A percentile compares a stretch with the other conserved stretches of the same genome.
Evolutionary conservation across 1,284 basidiomycete genomes (phyloP).

Genomic region (Apiotrichum porosum): DNA sequence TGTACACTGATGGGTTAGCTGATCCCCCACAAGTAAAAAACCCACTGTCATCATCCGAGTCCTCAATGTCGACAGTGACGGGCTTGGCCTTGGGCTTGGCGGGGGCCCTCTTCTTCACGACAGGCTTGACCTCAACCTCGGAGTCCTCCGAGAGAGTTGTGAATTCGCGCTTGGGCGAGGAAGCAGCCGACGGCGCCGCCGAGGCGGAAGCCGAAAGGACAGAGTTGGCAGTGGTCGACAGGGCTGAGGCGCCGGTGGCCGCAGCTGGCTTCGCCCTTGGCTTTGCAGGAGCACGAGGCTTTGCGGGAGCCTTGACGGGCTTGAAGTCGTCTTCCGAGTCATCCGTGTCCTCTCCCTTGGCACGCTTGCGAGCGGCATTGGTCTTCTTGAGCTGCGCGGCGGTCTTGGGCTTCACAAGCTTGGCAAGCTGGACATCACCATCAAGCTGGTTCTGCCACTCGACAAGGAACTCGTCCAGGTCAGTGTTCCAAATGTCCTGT

Average conservation of each 20-base stretch:
- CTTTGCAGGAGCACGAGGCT: slow-evolving; percentile 46
- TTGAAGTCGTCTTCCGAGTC: slow-evolving; percentile 66
- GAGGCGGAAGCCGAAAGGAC: slow-evolving; percentile 4
- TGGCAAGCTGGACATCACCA: slow-evolving; percentile 55
- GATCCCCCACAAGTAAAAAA: neutral
- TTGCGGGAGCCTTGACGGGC: slow-evolving; percentile 60
- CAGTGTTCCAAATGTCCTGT: slow-evolving; percentile 82
- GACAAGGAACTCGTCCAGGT: slow-evolving; percentile 75
- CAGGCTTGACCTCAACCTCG: neutral
- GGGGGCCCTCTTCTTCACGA: slow-evolving; percentile 50
- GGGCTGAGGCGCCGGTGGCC: slow-evolving; percentile 14
- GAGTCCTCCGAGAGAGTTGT: slow-evolving; percentile 20
- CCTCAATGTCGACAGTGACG: slow-evolving; percentile 54
- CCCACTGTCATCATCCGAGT: slow-evolving; percentile 56
- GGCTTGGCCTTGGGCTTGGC: slow-evolving; percentile 51
- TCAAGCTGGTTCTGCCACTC: slow-evolving; percentile 73
- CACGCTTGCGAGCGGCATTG: slow-evolving; percentile 54
- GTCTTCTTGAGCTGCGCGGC: slow-evolving; percentile 61
- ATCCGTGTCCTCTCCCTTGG: slow-evolving; percentile 53
- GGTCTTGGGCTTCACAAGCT: slow-evolving; percentile 62
- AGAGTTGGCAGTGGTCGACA: neutral
- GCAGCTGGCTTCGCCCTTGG: slow-evolving; percentile 35
- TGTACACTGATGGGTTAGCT: slow-evolving; percentile 23
- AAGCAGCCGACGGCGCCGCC: slow-evolving; percentile 10
- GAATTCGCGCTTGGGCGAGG: slow-evolving; percentile 17